Base-by-base conservation (phyloP, 345 rosid genomes). In the Balakata baccata region DNA sequence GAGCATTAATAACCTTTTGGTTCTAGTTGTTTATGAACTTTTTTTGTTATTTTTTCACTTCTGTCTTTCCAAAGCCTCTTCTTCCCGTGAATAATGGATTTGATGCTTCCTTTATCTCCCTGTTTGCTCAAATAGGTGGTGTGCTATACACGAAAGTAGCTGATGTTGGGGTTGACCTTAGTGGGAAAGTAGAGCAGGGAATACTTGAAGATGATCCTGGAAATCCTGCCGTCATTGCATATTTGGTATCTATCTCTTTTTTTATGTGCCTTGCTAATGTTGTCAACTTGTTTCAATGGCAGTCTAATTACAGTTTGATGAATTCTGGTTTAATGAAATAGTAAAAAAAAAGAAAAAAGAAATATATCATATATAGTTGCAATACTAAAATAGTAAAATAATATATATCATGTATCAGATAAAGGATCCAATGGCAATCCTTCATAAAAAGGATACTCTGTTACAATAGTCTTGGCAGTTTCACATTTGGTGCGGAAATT, bases 161-260 rank as follows among this genome's bases (percentile, higher is more conserved):
- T 84, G 99, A 95, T 88, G 98, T 95, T 68, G 99, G 98, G 69
- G 99, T 98, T 74, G 99, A 95, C 76, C 98, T 95, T 45, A 98
- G 93, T 71, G 99, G 99, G 75, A 93, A 95, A 95, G 94, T 95
- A 49, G 99, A 95, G 84, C 98, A 92, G 87, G 99, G 99, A 66
- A 95, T 95, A 80, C 99, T 98, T 3, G 99, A 95, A 86, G 99
- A 95, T 88, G 99, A 95, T 86, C 99, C 99, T 71, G 86, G 99
- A 71, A 95, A 95, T 83, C 98, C 99, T 75, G 97, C 99, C 37
- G 98, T 95, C 59, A 92, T 95, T 74, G 99, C 99, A 60, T 97
- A 95, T 90, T 81, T 95, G 99, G 99, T 95, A 91, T 68, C 51
- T 61, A 7, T 4, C 34, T 37, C 65, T 34, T 69, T 16, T 53